Base-by-base conservation (phyloP, 2,329 filamentous ascomycete genomes). In the Myotisia sp. region DNA sequence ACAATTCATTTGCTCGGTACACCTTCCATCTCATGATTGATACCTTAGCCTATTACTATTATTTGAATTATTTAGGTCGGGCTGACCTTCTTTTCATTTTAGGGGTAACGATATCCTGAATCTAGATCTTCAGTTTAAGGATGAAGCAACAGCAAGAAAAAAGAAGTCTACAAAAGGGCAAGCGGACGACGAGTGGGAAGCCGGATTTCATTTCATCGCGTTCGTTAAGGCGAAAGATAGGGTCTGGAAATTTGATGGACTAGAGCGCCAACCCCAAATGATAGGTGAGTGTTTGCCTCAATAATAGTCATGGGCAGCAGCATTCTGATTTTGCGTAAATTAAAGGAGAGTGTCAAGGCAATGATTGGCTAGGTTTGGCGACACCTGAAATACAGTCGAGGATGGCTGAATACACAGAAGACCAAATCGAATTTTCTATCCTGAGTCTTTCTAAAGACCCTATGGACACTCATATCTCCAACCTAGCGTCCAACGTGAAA, bases 161-260 rank as follows among this genome's bases (percentile, higher is more conserved):
- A 52, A 47, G 18, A 48, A 50, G 9, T 39, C 40, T 16, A 37
- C 26, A 3, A 55, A 56, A 24, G 58, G 60, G 21, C 63, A 63
- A 30, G 60, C 58, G 8, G 54, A 58, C n/a, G 53, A 57, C 3
- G 60, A 68, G 5, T 58, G 66, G 0, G 71, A 81, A n/a, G 67
- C 70, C 8, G 76, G 72, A 0, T 90, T 79, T 50, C 87, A 95
- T 51, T 95, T 90, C 54, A 79, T 92, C 42, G 86, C 85, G 5
- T 93, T 87, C 50, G 75, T 94, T 19, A 82, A 83, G 2, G 70
- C 75, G 9, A 65, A 70, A n/a, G 76, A 72, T 2, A 64, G 72
- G 37, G 70, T 93, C 9, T 94, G 84, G 84, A 82, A 86, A 52
- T 72, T 95, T 4, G 87, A 95, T 54, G 87, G 87, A 3, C 63